Evolutionary conservation across 2,329 filamentous ascomycete genomes (phyloP).

Genomic region (Aspergillus versicolor): DNA sequence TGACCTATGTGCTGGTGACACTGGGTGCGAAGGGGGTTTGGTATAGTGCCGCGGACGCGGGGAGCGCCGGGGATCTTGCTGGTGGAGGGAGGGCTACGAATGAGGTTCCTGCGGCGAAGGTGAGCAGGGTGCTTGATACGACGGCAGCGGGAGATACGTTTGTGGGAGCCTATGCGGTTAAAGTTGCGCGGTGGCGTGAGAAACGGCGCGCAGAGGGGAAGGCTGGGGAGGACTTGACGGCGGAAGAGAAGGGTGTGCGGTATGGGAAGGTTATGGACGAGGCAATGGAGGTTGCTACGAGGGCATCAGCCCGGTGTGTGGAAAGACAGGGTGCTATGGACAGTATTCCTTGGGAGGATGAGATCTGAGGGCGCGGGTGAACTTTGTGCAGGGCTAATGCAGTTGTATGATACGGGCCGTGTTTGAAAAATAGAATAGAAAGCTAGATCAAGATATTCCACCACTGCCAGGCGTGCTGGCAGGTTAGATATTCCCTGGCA

Average conservation of each 20-base stretch:
- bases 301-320: conserved; percentile 46
- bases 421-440: background rate
- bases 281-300: conserved; percentile 43
- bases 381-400: background rate
- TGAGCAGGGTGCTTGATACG: conserved; percentile 77
- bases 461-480: no score
- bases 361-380: conserved; percentile 29
- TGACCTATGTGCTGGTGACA: conserved; percentile 77
- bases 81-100: conserved; percentile 30
- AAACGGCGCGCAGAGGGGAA: conserved; percentile 48
- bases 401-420: background rate
- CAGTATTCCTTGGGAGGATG: conserved; percentile 50
- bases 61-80: conserved; percentile 42
- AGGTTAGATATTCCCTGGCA: background rate
- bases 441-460: background rate
- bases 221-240: conserved; percentile 47
- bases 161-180: conserved; percentile 80
- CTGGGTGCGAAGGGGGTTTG: conserved; percentile 77
- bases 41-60: conserved; percentile 56
- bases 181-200: conserved; percentile 57
- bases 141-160: conserved; percentile 95
- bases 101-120: conserved; percentile 63
- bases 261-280: conserved; percentile 48
- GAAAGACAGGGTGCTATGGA: conserved; percentile 48
- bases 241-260: conserved; percentile 34